Percentiles rank a stretch among this genome's conserved stretches.
These are phyloP conservation scores for Colletotrichum chlorophyti DNA, from an alignment of 2,329 filamentous ascomycete species.

Conservation along the genomic window DNA sequence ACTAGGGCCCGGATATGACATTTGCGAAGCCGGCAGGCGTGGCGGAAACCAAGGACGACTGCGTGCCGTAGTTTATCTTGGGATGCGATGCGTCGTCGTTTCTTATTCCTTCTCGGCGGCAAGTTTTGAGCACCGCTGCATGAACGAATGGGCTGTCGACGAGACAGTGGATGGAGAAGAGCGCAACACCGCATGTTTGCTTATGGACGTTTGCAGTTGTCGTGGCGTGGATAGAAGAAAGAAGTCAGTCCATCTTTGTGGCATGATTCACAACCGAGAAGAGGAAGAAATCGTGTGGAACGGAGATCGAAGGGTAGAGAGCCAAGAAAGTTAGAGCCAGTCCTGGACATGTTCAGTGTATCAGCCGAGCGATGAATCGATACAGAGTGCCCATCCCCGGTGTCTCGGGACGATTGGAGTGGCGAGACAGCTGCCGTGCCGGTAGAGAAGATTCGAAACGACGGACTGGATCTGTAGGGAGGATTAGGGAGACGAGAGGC, in stretches of 20 bases:
- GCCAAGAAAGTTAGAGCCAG: too few relatives aligned
- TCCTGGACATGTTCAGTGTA: too few relatives aligned
- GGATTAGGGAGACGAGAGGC: neutral
- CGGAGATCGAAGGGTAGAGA: too few relatives aligned
- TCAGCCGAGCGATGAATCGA: neutral
- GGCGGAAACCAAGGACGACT: slow-evolving; percentile 1
- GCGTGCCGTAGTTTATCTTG: slow-evolving; percentile 1
- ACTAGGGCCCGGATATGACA: too few relatives aligned
- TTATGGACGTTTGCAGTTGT: slow-evolving; percentile 12
- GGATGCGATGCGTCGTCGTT: neutral
- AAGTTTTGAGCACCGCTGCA: too few relatives aligned
- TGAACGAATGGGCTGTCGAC: neutral
- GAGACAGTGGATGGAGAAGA: neutral
- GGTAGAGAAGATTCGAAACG: neutral
- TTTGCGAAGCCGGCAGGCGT: neutral
- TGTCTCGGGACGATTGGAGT: slow-evolving; percentile 17
- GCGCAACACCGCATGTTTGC: neutral
- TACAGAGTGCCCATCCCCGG: neutral
- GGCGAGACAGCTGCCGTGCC: neutral
- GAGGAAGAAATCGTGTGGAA: too few relatives aligned
- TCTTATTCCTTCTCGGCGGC: slow-evolving; percentile 13
- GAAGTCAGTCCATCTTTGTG: neutral
- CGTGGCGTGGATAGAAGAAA: slow-evolving; percentile 11
- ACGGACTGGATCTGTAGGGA: neutral
- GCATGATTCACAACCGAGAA: neutral